phyloP scores from a whole-genome alignment of 139 green algal species.

The Chlamydomonas sp. region DNA sequence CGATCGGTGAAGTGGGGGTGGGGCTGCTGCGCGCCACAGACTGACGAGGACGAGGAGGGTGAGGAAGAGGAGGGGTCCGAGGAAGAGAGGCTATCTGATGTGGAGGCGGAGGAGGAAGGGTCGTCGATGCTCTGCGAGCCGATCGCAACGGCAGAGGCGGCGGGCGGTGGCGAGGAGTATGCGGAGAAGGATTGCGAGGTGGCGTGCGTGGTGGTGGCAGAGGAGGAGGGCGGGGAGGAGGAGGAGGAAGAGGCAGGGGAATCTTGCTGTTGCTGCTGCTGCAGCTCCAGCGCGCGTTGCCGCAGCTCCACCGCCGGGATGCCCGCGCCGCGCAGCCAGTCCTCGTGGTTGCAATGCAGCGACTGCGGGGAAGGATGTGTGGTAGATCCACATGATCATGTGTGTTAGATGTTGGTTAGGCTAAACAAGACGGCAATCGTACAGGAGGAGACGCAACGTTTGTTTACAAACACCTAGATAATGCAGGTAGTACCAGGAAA shows the following conservation, averaged over 20 bases:
- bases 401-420: no score
- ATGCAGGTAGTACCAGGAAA: neutral
- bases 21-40: no score
- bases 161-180: neutral
- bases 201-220: neutral
- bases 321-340: conserved; percentile 77
- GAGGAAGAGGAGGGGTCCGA: no score
- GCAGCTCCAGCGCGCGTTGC: neutral
- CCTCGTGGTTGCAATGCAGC: conserved; percentile 93
- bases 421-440: no score
- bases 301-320: conserved; percentile 2
- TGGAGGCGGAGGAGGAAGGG: no score
- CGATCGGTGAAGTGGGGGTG: no score
- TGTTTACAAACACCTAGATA: no score
- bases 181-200: neutral
- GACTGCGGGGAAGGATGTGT: conserved; percentile 3
- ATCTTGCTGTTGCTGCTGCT: conserved; percentile 21
- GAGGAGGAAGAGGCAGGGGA: neutral
- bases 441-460: no score
- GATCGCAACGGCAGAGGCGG: neutral
- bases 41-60: no score
- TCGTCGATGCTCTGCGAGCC: no score
- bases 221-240: neutral
- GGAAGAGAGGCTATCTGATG: no score
- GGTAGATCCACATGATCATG: no score